Conservation (phyloP, 2,329 filamentous ascomycete genomes). For the Cercospora sesami region DNA sequence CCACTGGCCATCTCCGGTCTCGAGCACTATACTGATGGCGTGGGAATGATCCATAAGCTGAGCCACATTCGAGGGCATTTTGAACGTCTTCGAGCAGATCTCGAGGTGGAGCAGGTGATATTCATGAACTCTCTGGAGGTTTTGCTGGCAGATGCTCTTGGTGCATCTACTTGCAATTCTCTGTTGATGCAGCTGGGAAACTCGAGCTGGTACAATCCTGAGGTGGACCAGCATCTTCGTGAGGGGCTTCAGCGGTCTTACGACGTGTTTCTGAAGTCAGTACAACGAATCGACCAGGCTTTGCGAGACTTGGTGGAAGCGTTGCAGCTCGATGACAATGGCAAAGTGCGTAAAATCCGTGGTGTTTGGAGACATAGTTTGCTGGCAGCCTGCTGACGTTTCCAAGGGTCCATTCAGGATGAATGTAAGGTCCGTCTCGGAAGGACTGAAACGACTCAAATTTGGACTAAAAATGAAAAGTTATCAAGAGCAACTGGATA, state of each 20-base stretch:
- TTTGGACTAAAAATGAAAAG: background rate
- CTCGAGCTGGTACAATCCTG: background rate
- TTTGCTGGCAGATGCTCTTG: background rate
- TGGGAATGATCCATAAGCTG: slow-evolving; percentile 28
- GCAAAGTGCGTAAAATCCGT: background rate
- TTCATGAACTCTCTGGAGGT: background rate
- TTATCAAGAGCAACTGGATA: background rate
- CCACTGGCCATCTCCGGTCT: slow-evolving; percentile 38
- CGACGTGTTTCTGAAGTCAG: background rate
- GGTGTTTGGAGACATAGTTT: background rate
- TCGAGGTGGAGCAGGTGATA: background rate
- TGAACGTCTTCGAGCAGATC: background rate
- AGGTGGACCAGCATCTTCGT: background rate
- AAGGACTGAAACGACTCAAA: background rate
- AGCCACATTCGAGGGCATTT: background rate
- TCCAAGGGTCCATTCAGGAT: background rate
- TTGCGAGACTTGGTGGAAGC: background rate
- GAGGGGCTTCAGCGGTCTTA: background rate
- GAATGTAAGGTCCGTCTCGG: too few species aligned
- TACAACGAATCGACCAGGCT: background rate
- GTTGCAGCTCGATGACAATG: background rate
- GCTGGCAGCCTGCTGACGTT: background rate
- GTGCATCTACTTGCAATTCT: background rate
- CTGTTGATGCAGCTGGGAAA: background rate
- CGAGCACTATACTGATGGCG: slow-evolving; percentile 38